Evolutionary conservation across 2,329 filamentous ascomycete species (phyloP), one percentile per base, ranked within the genome.

Genomic region (Orbilia brochopaga): DNA sequence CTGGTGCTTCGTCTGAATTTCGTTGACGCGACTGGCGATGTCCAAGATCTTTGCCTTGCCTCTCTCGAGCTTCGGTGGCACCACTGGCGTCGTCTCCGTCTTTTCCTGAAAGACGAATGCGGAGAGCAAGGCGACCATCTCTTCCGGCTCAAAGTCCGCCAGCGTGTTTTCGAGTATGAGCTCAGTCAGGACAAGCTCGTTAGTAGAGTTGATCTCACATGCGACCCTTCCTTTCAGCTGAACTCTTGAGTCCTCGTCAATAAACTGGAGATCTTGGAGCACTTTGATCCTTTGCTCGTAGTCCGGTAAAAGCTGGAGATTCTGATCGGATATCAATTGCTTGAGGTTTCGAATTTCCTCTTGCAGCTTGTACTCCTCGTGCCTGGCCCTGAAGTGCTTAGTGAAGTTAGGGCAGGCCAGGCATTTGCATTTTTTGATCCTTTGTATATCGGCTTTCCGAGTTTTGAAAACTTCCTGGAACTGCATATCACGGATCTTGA

Each of bases 61-160:
- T 27, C 86, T 86, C 78, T 96, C 89, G 10, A 99, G 85, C 56
- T 87, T 89, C 2, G 89, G 87, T 0, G 92, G 95, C 67, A 99
- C 82, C 2, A 87, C 90, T 0, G 94, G 93, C 17, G 88, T 86
- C 4, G 85, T 85, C 24, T 91, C 88, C 0, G 94, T 97, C 81
- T 97, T 97, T 78, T 99, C 94, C 78, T 97, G 92, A 83, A 99
- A 99, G 1, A 99, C 92, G 79, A 99, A 99, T 0, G 90, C 88
- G 0, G 92, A 97, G 1, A 99, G 85, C 1, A 99, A 83, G 10
- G 94, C 92, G 0, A 96, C 94, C 73, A 99, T 97, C 80, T 99
- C 94, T 75, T 96, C 92, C 0, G 93, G 92, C 77, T 97, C 93
- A 79, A 94, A 97, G 73, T 95, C 90, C 56, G 93, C 92, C 1